Percentiles rank a stretch among this genome's conserved stretches.
These are phyloP conservation scores for Leptosphaerulina australis DNA, from an alignment of 2,329 filamentous ascomycete species.

Conservation along the genomic window DNA sequence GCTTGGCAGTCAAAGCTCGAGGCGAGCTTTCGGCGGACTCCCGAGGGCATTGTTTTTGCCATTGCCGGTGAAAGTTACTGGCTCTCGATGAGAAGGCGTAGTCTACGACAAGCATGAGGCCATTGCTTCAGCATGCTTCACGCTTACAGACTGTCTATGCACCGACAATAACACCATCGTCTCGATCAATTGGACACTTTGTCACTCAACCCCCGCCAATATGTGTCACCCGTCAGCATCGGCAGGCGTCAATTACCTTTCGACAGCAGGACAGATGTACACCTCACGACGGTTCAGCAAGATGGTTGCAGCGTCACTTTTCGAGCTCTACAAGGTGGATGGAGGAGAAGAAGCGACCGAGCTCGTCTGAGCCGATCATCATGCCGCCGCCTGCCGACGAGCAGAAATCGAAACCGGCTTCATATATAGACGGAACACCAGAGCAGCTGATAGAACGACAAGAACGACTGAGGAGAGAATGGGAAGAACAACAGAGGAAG, in stretches of 20 bases:
- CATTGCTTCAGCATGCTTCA: constrained; percentile 51
- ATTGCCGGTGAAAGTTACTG: constrained; percentile 22
- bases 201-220: constrained; percentile 24
- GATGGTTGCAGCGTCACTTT: constrained; percentile 23
- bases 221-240: constrained; percentile 42
- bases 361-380: constrained; percentile 22
- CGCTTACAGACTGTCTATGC: constrained; percentile 37
- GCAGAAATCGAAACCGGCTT: constrained; percentile 13
- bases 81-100: constrained; percentile 33
- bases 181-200: constrained; percentile 20
- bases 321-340: constrained; percentile 29
- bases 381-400: constrained; percentile 31
- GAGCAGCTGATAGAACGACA: constrained; percentile 23
- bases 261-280: constrained; percentile 4
- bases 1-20: constrained; percentile 39
- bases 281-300: neutral
- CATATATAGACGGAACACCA: constrained; percentile 19
- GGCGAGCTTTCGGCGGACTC: constrained; percentile 26
- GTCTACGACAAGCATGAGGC: constrained; percentile 45
- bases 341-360: constrained; percentile 30
- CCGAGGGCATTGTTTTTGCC: constrained; percentile 26
- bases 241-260: constrained; percentile 26
- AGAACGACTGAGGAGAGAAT: constrained; percentile 20
- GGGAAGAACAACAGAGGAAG: constrained; percentile 19
- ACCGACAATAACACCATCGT: constrained; percentile 19